A percentile compares a stretch with the other conserved stretches of the same genome.
phyloP scores from a whole-genome alignment of 2,329 filamentous ascomycete genomes.

The Fusarium sp. region DNA sequence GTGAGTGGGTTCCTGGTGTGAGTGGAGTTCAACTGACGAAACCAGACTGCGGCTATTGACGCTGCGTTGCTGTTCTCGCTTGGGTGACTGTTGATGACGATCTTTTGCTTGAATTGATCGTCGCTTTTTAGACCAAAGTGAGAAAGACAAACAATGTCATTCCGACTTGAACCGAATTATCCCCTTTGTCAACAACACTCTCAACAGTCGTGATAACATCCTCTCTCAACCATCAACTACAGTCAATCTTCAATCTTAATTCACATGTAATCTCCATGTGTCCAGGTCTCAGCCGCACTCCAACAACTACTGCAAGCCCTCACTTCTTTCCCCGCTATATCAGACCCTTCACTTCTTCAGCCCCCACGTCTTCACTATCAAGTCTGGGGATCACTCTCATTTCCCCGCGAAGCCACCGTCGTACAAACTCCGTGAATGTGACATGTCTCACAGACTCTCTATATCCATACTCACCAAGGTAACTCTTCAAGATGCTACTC shows the following conservation, averaged over 20 bases:
- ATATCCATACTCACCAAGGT: not conserved
- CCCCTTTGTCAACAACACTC: not conserved
- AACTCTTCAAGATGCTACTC: conserved; percentile 1
- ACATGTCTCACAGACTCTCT: not conserved
- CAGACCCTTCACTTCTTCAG: not conserved
- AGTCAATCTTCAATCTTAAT: not conserved
- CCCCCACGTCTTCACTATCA: not conserved
- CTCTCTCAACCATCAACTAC: not conserved
- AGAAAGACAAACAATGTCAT: conserved; percentile 5
- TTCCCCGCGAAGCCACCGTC: conserved; percentile 10
- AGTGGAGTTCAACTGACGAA: conserved; percentile 30
- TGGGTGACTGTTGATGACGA: conserved; percentile 15
- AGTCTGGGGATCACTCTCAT: conserved; percentile 9
- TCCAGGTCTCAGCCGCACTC: conserved; percentile 28
- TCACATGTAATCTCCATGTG: conserved; percentile 1
- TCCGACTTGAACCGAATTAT: conserved; percentile 29
- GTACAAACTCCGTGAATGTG: not conserved
- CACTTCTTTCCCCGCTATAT: conserved; percentile 37
- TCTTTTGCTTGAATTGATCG: conserved; percentile 9
- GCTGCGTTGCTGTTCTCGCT: conserved; percentile 11
- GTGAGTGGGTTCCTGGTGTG: conserved; percentile 26
- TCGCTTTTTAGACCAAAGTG: not conserved
- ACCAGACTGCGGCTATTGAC: conserved; percentile 11
- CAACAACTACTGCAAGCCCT: conserved; percentile 18
- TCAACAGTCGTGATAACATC: conserved; percentile 1